phyloP scores from a whole-genome alignment of 148 eudicot genomes.

The Pharnaceum exiguum region DNA sequence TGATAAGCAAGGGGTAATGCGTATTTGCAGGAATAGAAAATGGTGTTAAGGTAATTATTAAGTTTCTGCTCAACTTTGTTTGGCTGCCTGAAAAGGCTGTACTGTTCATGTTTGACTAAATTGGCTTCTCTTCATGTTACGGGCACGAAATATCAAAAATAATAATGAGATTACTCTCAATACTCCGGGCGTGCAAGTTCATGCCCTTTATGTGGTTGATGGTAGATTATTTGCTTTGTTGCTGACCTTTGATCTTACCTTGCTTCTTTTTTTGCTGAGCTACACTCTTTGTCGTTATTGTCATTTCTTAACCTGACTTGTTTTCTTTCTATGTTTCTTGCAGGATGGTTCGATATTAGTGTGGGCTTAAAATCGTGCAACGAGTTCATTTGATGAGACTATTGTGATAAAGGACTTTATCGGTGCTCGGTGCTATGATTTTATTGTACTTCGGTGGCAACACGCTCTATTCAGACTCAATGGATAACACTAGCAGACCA shows the following conservation, averaged over 20 bases:
- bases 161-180: slow-evolving; percentile 28
- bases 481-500: slow-evolving; percentile 44
- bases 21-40: slow-evolving; percentile 45
- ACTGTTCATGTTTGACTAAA: not conserved
- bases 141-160: slow-evolving; percentile 48
- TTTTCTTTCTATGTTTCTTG: slow-evolving; percentile 2
- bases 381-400: slow-evolving; percentile 22
- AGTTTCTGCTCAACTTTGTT: not conserved
- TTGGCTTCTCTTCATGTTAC: not conserved
- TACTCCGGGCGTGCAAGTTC: slow-evolving; percentile 46
- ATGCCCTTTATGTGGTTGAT: slow-evolving; percentile 25
- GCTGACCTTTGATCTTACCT: not conserved
- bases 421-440: slow-evolving; percentile 31
- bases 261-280: not conserved
- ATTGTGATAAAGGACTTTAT: slow-evolving; percentile 42
- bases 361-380: slow-evolving; percentile 37
- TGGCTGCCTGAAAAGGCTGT: no score
- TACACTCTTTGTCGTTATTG: not conserved
- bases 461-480: slow-evolving; percentile 54
- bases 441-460: slow-evolving; percentile 42
- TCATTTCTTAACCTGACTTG: not conserved
- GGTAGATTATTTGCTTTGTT: slow-evolving; percentile 39
- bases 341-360: slow-evolving; percentile 58
- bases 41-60: slow-evolving; percentile 42
- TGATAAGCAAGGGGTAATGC: slow-evolving; percentile 53